A percentile compares a stretch with the other conserved stretches of the same genome.
phyloP scores from a whole-genome alignment of 441 rosid species.

The Mallotus japonicus region DNA sequence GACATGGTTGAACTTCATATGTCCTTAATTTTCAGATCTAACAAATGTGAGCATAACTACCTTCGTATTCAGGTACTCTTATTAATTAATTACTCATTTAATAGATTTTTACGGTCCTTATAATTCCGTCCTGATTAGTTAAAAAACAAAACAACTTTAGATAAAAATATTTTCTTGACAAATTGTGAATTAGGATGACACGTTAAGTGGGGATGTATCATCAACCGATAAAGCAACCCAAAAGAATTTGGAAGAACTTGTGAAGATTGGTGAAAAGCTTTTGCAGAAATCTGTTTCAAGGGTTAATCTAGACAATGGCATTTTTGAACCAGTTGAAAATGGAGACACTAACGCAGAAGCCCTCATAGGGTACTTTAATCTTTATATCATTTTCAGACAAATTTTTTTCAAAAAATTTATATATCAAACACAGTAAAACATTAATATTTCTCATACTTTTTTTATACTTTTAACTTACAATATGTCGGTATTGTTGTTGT shows the following conservation, averaged over 20 bases:
- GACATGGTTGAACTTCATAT: slow-evolving; percentile 39
- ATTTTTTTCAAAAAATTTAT: too few species aligned
- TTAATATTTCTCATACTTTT: too few species aligned
- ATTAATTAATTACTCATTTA: not conserved
- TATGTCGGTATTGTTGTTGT: not conserved
- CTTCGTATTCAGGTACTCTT: slow-evolving; percentile 33
- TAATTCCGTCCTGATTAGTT: too few species aligned
- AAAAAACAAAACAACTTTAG: too few species aligned
- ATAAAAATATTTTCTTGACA: not conserved
- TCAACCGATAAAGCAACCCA: slow-evolving; percentile 21
- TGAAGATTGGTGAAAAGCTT: slow-evolving; percentile 14
- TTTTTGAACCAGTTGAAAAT: slow-evolving; percentile 21
- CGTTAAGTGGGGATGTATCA: slow-evolving; percentile 15
- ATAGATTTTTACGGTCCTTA: too few species aligned
- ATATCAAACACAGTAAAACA: too few species aligned
- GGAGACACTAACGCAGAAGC: slow-evolving; percentile 27
- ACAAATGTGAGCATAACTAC: slow-evolving; percentile 28
- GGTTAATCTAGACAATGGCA: slow-evolving; percentile 20
- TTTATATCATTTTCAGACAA: not conserved
- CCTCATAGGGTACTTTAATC: slow-evolving; percentile 10
- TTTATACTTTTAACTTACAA: too few species aligned
- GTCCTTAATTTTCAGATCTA: slow-evolving; percentile 33
- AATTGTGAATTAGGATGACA: slow-evolving; percentile 18
- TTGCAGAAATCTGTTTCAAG: slow-evolving; percentile 24
- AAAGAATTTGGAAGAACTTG: slow-evolving; percentile 21